phyloP scores from a whole-genome alignment of 2,329 filamentous ascomycete species.

The Drechslerella coelobrocha region DNA sequence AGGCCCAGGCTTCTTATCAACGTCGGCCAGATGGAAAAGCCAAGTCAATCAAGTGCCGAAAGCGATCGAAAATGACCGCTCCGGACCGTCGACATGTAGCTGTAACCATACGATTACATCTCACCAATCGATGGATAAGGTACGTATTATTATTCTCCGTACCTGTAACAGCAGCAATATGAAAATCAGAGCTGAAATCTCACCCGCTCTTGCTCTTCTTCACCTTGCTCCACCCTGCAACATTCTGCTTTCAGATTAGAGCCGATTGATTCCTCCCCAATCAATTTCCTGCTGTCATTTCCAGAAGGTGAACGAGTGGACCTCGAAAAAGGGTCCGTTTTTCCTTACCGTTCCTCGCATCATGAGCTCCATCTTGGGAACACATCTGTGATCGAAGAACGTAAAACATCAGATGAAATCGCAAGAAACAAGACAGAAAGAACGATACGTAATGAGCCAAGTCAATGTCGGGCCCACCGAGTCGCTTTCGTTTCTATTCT shows the following conservation, averaged over 20 bases:
- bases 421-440: conserved; percentile 1
- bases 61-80: background rate
- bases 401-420: conserved; percentile 49
- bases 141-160: background rate
- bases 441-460: background rate
- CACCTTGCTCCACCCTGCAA: conserved; percentile 19
- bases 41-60: background rate
- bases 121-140: background rate
- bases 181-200: background rate
- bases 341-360: background rate
- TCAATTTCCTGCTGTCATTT: conserved; percentile 10
- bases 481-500: conserved; percentile 12
- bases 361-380: conserved; percentile 9
- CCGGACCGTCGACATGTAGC: background rate
- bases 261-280: background rate
- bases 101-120: background rate
- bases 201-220: background rate
- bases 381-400: background rate
- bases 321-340: conserved; percentile 19
- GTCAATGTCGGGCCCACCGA: too few species aligned
- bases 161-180: too few species aligned
- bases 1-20: too few species aligned
- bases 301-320: conserved; percentile 22
- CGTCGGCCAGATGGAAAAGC: background rate
- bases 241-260: conserved; percentile 31